phyloP scores from a whole-genome alignment of 352 stramenopile genomes.

The Blastocystis sp. region DNA sequence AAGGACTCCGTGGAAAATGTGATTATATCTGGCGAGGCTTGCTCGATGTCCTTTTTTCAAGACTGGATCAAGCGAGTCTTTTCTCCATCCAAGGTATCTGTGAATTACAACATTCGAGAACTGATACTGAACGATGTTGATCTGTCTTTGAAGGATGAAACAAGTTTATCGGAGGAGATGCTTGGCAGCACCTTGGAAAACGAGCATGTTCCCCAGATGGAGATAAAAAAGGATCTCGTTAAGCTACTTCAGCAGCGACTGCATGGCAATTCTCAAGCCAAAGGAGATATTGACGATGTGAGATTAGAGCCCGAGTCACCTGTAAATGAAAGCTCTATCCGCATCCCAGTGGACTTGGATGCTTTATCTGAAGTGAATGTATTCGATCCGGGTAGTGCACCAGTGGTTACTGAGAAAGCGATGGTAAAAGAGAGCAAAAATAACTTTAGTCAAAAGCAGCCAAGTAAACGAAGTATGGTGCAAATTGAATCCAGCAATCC shows the following conservation, averaged over 20 bases:
- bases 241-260: not conserved
- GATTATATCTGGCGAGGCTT: not conserved
- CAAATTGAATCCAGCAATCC: too few species aligned
- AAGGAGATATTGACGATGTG: too few species aligned
- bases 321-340: too few species aligned
- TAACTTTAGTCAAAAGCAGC: too few species aligned
- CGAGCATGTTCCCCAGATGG: not conserved
- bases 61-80: not conserved
- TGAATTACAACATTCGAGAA: not conserved
- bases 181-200: not conserved
- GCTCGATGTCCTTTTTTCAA: not conserved
- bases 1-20: not conserved
- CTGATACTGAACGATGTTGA: not conserved
- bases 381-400: too few species aligned
- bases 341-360: too few species aligned
- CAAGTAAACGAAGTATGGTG: too few species aligned
- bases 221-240: not conserved
- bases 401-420: too few species aligned
- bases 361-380: too few species aligned
- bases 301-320: too few species aligned
- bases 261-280: too few species aligned
- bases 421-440: too few species aligned
- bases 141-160: not conserved
- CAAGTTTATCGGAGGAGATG: not conserved
- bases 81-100: not conserved